Evolutionary conservation across 2,329 filamentous ascomycete genomes (phyloP).

Genomic region (Aaosphaeria pasadenensis): DNA sequence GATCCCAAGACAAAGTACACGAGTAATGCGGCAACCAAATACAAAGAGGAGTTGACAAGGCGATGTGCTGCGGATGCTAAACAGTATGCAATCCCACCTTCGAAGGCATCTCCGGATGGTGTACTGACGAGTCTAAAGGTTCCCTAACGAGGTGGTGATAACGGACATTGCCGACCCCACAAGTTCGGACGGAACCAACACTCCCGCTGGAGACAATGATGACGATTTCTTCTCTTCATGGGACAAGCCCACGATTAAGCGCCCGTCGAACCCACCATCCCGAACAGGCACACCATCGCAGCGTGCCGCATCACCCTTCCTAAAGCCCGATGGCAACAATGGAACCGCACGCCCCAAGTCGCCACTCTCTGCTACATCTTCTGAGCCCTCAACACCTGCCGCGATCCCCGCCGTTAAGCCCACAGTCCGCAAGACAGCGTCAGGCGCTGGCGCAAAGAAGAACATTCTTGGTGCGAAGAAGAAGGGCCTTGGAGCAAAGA

Average conservation of each 20-base stretch:
- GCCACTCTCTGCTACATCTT: constrained; percentile 57
- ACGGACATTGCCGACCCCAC: constrained; percentile 64
- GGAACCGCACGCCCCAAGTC: constrained; percentile 72
- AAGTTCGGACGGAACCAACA: constrained; percentile 62
- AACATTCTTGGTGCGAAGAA: constrained; percentile 81
- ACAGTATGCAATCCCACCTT: constrained; percentile 59
- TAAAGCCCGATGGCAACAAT: constrained; percentile 66
- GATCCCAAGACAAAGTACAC: constrained; percentile 97
- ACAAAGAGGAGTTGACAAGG: constrained; percentile 93
- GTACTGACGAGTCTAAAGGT: constrained; percentile 49
- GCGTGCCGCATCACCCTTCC: constrained; percentile 85
- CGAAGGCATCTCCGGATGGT: neutral
- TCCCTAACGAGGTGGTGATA: constrained; percentile 80
- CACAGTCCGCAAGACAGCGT: constrained; percentile 71
- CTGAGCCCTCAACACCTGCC: constrained; percentile 51
- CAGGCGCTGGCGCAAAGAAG: constrained; percentile 68
- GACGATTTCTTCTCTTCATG: constrained; percentile 99
- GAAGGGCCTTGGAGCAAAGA: constrained; percentile 61
- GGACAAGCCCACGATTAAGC: constrained; percentile 97
- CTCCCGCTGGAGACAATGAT: constrained; percentile 72
- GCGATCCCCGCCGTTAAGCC: constrained; percentile 67
- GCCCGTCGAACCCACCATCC: constrained; percentile 88
- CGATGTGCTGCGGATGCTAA: constrained; percentile 78
- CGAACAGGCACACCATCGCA: constrained; percentile 71
- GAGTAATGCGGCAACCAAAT: constrained; percentile 88